Base-by-base conservation (phyloP, 768 basidiomycete genomes). In the Chalciporus piperatus region DNA sequence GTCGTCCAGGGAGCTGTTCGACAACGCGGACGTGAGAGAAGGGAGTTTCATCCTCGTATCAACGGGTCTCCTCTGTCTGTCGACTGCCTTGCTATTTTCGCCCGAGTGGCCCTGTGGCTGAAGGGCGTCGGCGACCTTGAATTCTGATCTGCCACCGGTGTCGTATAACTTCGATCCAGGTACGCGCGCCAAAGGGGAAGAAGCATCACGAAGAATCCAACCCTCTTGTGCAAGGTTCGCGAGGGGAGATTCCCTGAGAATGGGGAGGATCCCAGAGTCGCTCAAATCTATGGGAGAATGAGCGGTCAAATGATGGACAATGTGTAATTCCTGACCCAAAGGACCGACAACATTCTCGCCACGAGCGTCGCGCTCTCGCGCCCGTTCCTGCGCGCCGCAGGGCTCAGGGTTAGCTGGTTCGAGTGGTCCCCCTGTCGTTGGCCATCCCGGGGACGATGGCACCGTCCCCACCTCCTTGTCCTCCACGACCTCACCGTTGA, bases 381-480 rank as follows among this genome's bases (percentile, higher is more conserved):
- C 41, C 1, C 47, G 49, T 16, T 52, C 52, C 27, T 46, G 55
- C 27, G 52, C 13, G 3, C 58, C 53, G 22, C 53, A 63, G 3
- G 59, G 57, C 3, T 48, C 48, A 13, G 59, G 50, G 32, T 59
- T 62, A 19, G 33, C 54, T 3, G 52, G 60, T 47, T 69, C 61
- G 30, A 67, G 67, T 8, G 65, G 65, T 9, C 65, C 65, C 4
- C 57, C 65, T 0, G 66, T 65, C 23, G 45, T 43, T 0, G 47
- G 65, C 67, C 60, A 68, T 19, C 28, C 46, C 37, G 38, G 17
- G 28, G 39, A 6, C 38, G 41, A 20, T 3, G 60, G 19, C 12
- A 13, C 22, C 32, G 28, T n/a, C 23, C 22, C 10, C 27, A 22
- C 8, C 0, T 25, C 12, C 27, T 6, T 20, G 23, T 49, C 45